Evolutionary conservation across 129 eudicot species (phyloP).

Genomic region (Flaveria linearis): DNA sequence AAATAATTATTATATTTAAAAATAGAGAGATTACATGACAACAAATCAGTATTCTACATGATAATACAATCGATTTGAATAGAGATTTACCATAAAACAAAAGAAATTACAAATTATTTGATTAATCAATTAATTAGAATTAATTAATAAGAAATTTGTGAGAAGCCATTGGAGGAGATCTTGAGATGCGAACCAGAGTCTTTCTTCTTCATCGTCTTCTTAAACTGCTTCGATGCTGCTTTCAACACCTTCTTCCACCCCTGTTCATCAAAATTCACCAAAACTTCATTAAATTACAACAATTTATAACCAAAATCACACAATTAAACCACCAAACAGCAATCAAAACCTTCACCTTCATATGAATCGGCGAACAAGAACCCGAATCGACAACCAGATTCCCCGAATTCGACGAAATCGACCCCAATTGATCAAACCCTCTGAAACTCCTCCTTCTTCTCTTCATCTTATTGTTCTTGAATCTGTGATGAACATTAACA

Average conservation of each 20-base stretch:
- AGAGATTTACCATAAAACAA: too few relatives aligned
- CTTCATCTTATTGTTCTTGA: conserved; percentile 38
- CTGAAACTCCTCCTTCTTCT: conserved; percentile 28
- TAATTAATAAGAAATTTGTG: conserved; percentile 12
- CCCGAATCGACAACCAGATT: neutral
- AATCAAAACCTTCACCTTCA: conserved; percentile 36
- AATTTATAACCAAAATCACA: neutral
- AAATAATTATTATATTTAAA: neutral
- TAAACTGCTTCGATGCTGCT: conserved; percentile 74
- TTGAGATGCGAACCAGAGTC: conserved; percentile 33
- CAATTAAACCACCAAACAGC: neutral
- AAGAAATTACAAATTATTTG: conserved; percentile 2
- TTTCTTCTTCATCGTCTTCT: conserved; percentile 63
- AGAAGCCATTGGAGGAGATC: conserved; percentile 10
- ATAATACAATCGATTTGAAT: too few relatives aligned
- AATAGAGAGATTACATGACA: neutral
- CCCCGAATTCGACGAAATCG: conserved; percentile 22
- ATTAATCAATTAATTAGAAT: neutral
- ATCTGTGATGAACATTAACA: conserved; percentile 17
- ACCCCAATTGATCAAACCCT: conserved; percentile 35
- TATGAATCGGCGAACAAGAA: conserved; percentile 41
- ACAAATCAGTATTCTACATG: too few relatives aligned
- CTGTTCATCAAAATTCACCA: conserved; percentile 32
- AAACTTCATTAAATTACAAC: neutral
- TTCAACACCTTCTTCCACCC: conserved; percentile 74